Evolutionary conservation across 768 basidiomycete species (phyloP).

Genomic region (Podaxis sp.): DNA sequence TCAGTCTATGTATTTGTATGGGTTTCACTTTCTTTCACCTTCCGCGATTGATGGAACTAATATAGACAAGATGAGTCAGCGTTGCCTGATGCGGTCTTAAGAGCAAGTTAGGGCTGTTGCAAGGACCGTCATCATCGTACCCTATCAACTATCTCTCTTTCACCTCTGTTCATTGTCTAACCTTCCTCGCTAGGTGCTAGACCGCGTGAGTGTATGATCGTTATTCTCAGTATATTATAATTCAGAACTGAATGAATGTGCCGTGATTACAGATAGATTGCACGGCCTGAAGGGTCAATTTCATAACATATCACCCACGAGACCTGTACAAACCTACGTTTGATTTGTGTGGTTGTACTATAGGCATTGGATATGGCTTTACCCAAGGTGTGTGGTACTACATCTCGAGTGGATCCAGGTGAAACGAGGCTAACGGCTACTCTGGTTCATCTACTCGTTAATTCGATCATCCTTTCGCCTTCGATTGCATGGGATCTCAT

Average conservation of each 20-base stretch:
- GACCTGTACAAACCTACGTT: neutral
- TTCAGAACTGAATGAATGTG: neutral
- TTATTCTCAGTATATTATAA: neutral
- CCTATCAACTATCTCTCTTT: neutral
- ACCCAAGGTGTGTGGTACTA: constrained; percentile 7
- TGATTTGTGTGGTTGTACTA: neutral
- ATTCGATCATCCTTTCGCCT: neutral
- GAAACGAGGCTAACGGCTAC: constrained; percentile 2
- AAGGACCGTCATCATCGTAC: neutral
- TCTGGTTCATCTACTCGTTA: neutral
- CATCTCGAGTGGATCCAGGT: neutral
- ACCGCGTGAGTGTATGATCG: neutral
- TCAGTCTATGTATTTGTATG: neutral
- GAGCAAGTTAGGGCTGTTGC: neutral
- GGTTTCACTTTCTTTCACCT: neutral
- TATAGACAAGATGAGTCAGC: constrained; percentile 14
- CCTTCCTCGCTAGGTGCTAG: neutral
- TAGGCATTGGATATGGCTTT: constrained; percentile 9
- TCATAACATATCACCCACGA: neutral
- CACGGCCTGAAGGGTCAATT: neutral
- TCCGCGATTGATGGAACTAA: neutral
- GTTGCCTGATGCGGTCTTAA: constrained; percentile 5
- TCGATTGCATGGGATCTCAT: neutral
- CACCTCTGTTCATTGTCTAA: neutral
- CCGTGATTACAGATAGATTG: neutral